Base-by-base conservation (phyloP, 192 early-diverging fungal species). In the Coemansia sp. region DNA sequence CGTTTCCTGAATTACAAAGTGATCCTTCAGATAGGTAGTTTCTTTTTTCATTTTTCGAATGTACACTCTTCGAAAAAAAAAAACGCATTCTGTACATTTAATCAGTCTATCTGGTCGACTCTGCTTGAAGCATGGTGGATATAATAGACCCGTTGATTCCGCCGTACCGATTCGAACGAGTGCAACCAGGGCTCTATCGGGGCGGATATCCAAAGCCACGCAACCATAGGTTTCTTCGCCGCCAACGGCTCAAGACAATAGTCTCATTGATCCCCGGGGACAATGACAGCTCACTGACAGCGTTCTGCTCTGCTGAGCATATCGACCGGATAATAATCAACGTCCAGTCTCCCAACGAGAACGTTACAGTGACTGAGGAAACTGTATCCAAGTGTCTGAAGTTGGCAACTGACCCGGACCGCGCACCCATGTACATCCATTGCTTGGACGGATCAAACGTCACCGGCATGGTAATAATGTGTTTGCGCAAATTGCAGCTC, bases 361-460 rank as follows among this genome's bases (percentile, higher is more conserved):
- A 89, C 58, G 86, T 96, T 35, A 92, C 95, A 3, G 68, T 97
- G 2, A 89, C 84, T 3, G 92, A 94, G 63, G 85, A 83, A 34
- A 86, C 87, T 10, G 92, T 89, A 2, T 79, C 91, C 2, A 81
- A 84, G 30, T 86, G 87, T 40, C 68, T 93, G 16, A 87, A 88
- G 65, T 83, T 94, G 4, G 77, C 97, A 21, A 90, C 93, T 13
- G 90, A 96, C 61, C 86, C 88, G 2, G 37, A 60, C 1, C 87
- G 89, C 55, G 66, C 84, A 43, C 96, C 95, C 0, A 62, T 95
- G 25, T 97, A 91, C 68, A 61, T 99, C 5, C 96, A 99, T 71
- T 97, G 95, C 66, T 73, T 93, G 30, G 93, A 97, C 68, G 95
- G 95, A 12, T 87, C 91, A 2, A 85, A 90, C 61, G 92, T 95